Evolutionary conservation across 1,284 basidiomycete genomes (phyloP).

Genomic region (Papiliotrema fonsecae): DNA sequence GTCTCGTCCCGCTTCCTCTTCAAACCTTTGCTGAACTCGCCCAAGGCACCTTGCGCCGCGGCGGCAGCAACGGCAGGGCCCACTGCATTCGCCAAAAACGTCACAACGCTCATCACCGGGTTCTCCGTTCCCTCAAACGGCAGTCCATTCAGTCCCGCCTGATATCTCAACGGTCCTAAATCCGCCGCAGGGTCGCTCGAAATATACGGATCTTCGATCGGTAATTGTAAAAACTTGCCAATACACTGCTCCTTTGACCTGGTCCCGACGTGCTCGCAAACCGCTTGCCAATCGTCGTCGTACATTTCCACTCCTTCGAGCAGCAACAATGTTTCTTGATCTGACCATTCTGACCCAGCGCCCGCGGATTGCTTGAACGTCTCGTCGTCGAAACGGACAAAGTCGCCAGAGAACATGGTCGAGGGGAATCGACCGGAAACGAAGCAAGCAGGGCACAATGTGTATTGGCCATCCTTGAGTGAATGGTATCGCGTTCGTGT

Average conservation of each 20-base stretch:
- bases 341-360: conserved; percentile 71
- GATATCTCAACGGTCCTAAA: conserved; percentile 72
- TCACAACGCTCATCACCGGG: conserved; percentile 97
- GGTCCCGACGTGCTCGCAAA: conserved; percentile 88
- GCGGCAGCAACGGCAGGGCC: conserved; percentile 87
- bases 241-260: conserved; percentile 91
- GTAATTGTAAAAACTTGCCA: conserved; percentile 88
- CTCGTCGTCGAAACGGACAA: conserved; percentile 76
- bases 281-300: conserved; percentile 91
- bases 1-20: conserved; percentile 61
- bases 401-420: conserved; percentile 94
- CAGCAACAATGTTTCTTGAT: conserved; percentile 82
- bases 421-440: conserved; percentile 94
- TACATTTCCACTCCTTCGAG: conserved; percentile 97
- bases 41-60: conserved; percentile 85
- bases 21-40: conserved; percentile 58
- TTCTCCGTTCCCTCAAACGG: conserved; percentile 95
- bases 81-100: conserved; percentile 90
- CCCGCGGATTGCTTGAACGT: conserved; percentile 52
- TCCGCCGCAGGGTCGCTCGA: conserved; percentile 45
- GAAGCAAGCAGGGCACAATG: conserved; percentile 86
- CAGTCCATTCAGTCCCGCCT: conserved; percentile 53
- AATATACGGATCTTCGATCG: conserved; percentile 90
- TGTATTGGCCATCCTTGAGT: conserved; percentile 85
- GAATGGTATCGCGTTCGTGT: conserved; percentile 85